Percentiles rank a stretch among this genome's conserved stretches.
Evolutionary conservation across 306 rosid genomes (phyloP).

Genomic region (Purshia tridentata): DNA sequence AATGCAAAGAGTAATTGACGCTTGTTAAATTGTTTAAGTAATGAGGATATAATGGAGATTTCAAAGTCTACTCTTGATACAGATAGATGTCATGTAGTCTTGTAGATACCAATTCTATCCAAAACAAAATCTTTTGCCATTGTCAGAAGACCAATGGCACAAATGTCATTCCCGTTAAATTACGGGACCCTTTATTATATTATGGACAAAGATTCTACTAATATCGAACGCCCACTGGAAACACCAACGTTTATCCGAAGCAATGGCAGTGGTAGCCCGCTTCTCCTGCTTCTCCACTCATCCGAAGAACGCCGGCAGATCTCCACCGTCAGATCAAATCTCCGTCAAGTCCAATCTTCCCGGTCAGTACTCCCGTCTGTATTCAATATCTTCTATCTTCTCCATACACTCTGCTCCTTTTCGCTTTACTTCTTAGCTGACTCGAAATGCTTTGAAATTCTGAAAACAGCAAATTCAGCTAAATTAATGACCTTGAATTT

Average conservation of each 20-base stretch:
- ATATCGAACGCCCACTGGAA: not conserved
- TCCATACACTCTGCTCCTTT: not conserved
- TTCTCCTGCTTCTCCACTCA: slow-evolving; percentile 54
- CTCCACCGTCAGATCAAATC: slow-evolving; percentile 38
- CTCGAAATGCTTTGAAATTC: not conserved
- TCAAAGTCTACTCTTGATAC: not conserved
- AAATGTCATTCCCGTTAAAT: not conserved
- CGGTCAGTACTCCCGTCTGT: slow-evolving; percentile 37
- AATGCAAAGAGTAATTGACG: too few species aligned
- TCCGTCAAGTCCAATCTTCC: slow-evolving; percentile 25
- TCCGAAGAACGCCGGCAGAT: slow-evolving; percentile 33
- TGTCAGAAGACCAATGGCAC: not conserved
- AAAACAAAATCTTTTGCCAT: not conserved
- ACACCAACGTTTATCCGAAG: slow-evolving; percentile 31
- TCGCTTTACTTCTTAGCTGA: not conserved
- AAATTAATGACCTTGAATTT: not conserved
- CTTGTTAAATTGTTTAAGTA: too few species aligned
- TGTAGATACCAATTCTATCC: not conserved
- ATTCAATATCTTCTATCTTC: not conserved
- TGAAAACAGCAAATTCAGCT: not conserved
- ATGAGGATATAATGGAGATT: too few species aligned
- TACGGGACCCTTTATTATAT: not conserved
- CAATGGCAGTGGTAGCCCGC: slow-evolving; percentile 68
- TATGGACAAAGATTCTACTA: not conserved
- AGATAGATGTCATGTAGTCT: too few species aligned